Evolutionary conservation across 2,329 filamentous ascomycete species (phyloP), one percentile per base, ranked within the genome.

Genomic region (Massarina eburnea): DNA sequence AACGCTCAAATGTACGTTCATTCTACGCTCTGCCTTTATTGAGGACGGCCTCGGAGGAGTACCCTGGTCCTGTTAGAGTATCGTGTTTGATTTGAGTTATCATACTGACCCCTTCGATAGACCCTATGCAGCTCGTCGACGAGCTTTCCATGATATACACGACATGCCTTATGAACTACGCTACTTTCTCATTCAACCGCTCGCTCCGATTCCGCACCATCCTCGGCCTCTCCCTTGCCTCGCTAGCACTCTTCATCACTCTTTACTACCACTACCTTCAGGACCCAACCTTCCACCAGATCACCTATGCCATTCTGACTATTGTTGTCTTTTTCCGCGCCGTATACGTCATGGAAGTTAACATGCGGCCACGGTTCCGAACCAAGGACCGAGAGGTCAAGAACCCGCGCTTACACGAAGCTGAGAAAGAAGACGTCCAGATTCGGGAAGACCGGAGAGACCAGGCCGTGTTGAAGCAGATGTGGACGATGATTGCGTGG

Each of bases 211-310:
- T 81, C 48, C 78, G 81, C 1, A 57, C 76, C 1, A 46, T 78
- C 10, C 74, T 91, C 8, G 88, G 76, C 7, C 32, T 83, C 4
- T 75, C 74, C 12, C 76, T 89, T 8, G 62, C 82, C 5, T 70
- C 60, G 3, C 63, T 80, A 17, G 71, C 76, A 4, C 46, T 78
- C 21, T 86, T 84, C 59, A 91, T 95, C 66, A 94, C 89, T 12
- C 76, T 87, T 32, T 82, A 87, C 68, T 95, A 95, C 70, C 87
- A 91, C 39, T 83, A 88, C 51, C 82, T 91, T 14, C 89, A 91
- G 64, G 85, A 95, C 54, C 89, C 90, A 0, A 76, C 82, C 1
- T 95, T 95, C 68, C 90, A 95, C 71, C 89, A 95, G 66, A 84
- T 83, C 49, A 86, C 85, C 4, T 95, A 91, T 58, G 88, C 84